Evolutionary conservation across 179 eudicot species (phyloP).

Genomic region (Heliamphora pulchella): DNA sequence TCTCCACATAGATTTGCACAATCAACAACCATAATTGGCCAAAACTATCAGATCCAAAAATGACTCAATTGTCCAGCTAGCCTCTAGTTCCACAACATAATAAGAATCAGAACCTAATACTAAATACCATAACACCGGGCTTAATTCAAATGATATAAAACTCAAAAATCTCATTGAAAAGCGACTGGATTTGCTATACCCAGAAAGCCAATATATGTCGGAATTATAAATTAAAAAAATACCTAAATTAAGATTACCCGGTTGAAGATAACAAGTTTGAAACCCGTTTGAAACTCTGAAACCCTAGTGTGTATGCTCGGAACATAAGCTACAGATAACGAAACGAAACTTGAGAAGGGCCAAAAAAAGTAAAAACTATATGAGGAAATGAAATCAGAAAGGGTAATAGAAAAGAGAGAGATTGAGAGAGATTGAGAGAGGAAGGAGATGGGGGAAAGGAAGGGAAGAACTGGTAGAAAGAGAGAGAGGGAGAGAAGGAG

Average conservation of each 20-base stretch:
- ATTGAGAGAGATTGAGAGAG: conserved; percentile 16
- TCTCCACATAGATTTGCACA: background rate
- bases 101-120: background rate
- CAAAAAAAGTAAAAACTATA: conserved; percentile 22
- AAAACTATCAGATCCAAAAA: background rate
- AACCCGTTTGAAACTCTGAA: conserved; percentile 1
- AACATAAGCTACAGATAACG: conserved; percentile 8
- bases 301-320: conserved; percentile 4
- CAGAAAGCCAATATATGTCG: conserved; percentile 10
- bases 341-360: background rate
- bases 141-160: background rate
- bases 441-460: background rate
- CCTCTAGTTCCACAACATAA: background rate
- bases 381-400: conserved; percentile 15
- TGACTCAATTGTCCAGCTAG: background rate
- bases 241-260: conserved; percentile 11
- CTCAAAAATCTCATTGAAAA: conserved; percentile 4
- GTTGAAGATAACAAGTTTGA: conserved; percentile 15
- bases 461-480: background rate
- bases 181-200: conserved; percentile 11
- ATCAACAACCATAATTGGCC: background rate
- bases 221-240: background rate
- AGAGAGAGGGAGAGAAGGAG: conserved; percentile 12
- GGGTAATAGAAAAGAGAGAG: background rate
- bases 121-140: background rate